Evolutionary conservation across 1,284 basidiomycete species (phyloP).

Genomic region (Puccinia horiana): DNA sequence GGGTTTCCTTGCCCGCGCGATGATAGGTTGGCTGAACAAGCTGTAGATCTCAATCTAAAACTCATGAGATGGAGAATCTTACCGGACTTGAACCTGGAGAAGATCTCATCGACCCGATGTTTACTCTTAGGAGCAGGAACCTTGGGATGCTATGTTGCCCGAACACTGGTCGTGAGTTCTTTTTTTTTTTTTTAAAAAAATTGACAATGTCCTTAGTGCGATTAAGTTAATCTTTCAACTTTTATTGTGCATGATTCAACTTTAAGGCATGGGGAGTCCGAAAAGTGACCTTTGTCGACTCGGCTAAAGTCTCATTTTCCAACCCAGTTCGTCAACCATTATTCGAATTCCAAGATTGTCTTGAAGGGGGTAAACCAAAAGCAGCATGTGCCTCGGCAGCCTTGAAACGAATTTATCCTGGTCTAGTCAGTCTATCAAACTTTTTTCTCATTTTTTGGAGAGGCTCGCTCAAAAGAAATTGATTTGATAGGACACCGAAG

Average conservation of each 20-base stretch:
- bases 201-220: background rate
- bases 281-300: slow-evolving; percentile 89
- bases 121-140: slow-evolving; percentile 92
- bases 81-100: slow-evolving; percentile 83
- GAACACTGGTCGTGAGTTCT: slow-evolving; percentile 74
- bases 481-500: slow-evolving; percentile 69
- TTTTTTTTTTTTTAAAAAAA: background rate
- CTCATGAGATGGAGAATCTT: slow-evolving; percentile 97
- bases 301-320: slow-evolving; percentile 85
- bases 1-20: background rate
- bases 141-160: slow-evolving; percentile 90
- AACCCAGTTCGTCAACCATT: slow-evolving; percentile 95
- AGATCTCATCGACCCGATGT: slow-evolving; percentile 75
- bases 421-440: slow-evolving; percentile 68
- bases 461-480: background rate
- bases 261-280: slow-evolving; percentile 88
- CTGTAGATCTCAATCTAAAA: slow-evolving; percentile 93
- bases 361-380: slow-evolving; percentile 90
- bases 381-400: slow-evolving; percentile 86
- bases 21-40: slow-evolving; percentile 82
- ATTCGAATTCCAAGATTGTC: slow-evolving; percentile 89
- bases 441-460: background rate
- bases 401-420: slow-evolving; percentile 85
- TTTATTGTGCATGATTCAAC: background rate
- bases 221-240: background rate